Conservation (phyloP, 352 stramenopile genomes). For the Globisporangium cylindrosporum region DNA sequence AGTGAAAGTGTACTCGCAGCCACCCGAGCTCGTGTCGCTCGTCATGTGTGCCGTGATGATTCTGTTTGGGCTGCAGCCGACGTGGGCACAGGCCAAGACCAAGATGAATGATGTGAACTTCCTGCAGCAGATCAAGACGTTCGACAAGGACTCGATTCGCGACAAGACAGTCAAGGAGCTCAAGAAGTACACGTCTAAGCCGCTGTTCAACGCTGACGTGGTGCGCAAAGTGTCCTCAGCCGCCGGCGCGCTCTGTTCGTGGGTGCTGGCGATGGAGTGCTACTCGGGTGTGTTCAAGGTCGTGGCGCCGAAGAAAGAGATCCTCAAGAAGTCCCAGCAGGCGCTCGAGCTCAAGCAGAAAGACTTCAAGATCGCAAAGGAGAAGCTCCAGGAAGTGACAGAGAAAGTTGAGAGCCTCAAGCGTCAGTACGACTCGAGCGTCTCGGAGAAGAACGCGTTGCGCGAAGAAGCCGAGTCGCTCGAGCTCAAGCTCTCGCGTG, state of each 20-base stretch:
- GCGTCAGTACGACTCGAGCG: constrained; percentile 89
- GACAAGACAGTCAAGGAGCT: constrained; percentile 92
- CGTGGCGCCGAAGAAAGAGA: constrained; percentile 89
- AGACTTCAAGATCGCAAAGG: constrained; percentile 85
- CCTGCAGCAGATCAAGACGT: constrained; percentile 92
- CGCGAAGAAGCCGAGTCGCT: constrained; percentile 91
- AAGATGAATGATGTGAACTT: constrained; percentile 94
- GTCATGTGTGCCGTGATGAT: constrained; percentile 96
- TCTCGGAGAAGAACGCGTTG: constrained; percentile 93
- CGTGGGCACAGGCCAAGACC: constrained; percentile 92
- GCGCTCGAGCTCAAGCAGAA: constrained; percentile 86
- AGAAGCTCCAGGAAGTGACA: constrained; percentile 89
- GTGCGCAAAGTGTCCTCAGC: constrained; percentile 89
- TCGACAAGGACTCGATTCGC: constrained; percentile 95
- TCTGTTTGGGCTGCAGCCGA: constrained; percentile 91
- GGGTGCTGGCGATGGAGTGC: constrained; percentile 91
- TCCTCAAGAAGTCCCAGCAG: constrained; percentile 85
- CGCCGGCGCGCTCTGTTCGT: constrained; percentile 88
- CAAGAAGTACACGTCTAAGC: constrained; percentile 92
- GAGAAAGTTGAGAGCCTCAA: constrained; percentile 91
- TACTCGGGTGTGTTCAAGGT: constrained; percentile 88
- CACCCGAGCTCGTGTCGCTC: constrained; percentile 89
- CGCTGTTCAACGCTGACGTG: constrained; percentile 84
- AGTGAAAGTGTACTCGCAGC: constrained; percentile 94
- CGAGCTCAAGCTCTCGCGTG: constrained; percentile 91